Evolutionary conservation across 352 stramenopile species (phyloP).

Genomic region (Phytopythium kandeliae): DNA sequence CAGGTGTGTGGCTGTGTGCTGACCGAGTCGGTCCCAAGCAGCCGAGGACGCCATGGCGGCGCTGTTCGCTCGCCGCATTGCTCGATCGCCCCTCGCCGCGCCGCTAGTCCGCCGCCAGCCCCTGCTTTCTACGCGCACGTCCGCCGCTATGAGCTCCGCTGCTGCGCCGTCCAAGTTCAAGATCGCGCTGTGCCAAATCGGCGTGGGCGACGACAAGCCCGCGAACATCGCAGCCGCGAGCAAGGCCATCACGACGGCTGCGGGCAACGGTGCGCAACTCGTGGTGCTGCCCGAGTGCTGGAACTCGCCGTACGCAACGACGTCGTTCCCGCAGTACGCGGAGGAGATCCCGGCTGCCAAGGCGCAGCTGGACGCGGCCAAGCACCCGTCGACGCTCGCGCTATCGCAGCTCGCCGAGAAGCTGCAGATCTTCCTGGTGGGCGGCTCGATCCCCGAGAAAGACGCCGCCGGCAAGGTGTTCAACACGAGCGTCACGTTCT

Average conservation of each 20-base stretch:
- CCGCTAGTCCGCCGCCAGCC: constrained; percentile 8
- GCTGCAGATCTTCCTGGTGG: constrained; percentile 93
- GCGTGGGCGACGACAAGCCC: constrained; percentile 83
- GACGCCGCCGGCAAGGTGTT: constrained; percentile 88
- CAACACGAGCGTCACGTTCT: constrained; percentile 99
- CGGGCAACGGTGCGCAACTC: constrained; percentile 75
- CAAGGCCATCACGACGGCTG: constrained; percentile 58
- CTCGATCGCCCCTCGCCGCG: not conserved
- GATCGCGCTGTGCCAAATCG: constrained; percentile 95
- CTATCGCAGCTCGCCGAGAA: constrained; percentile 88
- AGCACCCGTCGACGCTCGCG: constrained; percentile 83
- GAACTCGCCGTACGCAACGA: constrained; percentile 97
- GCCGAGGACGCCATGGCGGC: not conserved
- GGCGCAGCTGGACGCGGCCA: constrained; percentile 38
- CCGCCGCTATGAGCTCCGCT: constrained; percentile 36
- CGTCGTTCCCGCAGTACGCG: constrained; percentile 96
- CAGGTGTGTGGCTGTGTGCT: too few species aligned
- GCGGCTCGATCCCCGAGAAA: constrained; percentile 95
- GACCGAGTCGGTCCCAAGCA: too few species aligned
- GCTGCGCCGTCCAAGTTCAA: constrained; percentile 60
- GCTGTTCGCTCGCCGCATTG: not conserved
- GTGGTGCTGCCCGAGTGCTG: constrained; percentile 94
- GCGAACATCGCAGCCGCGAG: constrained; percentile 80
- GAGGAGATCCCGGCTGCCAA: constrained; percentile 90
- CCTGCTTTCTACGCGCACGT: constrained; percentile 9